Base-by-base conservation (phyloP, 2,329 filamentous ascomycete species). In the Aquanectria penicillioides region DNA sequence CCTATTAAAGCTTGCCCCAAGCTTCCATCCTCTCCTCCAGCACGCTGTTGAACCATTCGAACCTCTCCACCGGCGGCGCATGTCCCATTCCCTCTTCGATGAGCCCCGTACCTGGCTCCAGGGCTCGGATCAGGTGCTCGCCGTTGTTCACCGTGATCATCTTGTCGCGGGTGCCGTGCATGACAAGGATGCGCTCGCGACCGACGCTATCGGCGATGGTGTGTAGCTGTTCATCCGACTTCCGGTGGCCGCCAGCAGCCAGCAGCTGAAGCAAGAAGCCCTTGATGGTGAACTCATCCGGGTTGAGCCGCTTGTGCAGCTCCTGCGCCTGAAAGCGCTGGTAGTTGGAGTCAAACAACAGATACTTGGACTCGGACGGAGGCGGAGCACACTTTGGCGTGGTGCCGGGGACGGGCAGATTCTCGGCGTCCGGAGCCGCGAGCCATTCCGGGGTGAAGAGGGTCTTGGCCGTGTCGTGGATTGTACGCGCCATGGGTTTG, bases 301-400 rank as follows among this genome's bases (percentile, higher is more conserved):
- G 77, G 57, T 90, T 82, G 13, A 81, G 77, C 15, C 90, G 83
- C 79, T 97, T 97, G 69, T 80, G 81, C 62, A 96, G 75, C 75
- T 97, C 92, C 65, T 89, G 87, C 0, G 93, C 93, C 22, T 90
- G 89, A 70, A 93, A 94, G 5, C 93, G 89, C 77, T 95, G 90
- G 57, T 88, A 93, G 71, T 94, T 95, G 49, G 82, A 92, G 5
- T 83, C 83, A 73, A 95, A 97, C 8, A 74, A 75, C 31, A 80
- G 67, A 55, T 87, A 87, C 50, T 65, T 68, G 31, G 68, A 64
- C n/a, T 61, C 65, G 7, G 63, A 61, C 2, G 72, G 75, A 23
- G 68, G 69, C 2, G 72, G 76, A 36, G 44, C 75, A 74, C 68
- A 80, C 47, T 57, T 69, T 12, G 79, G 76, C 3, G 83, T 85